Evolutionary conservation across 1,284 basidiomycete genomes (phyloP), one percentile per base, ranked within the genome.

Genomic region (Fomes fomentarius): DNA sequence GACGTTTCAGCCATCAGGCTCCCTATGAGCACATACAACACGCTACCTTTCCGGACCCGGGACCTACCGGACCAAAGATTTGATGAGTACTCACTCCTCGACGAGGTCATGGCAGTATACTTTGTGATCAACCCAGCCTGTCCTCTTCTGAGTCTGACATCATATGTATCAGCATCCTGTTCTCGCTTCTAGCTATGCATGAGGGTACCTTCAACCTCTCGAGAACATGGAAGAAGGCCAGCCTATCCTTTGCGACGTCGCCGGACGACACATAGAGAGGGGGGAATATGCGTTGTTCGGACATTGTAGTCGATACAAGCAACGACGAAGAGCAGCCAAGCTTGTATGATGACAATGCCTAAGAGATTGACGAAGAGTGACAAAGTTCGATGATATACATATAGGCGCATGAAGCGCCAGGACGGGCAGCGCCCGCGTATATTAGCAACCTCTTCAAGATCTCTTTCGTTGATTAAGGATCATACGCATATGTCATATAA

Each of bases 71-170:
- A 39, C 41, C 19, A 22, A 15, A 17, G 12, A 26, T 17, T 11
- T 14, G 8, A n/a, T 58, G 17, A 60, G 50, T 30, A 43, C 17
- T 25, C 2, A 40, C 26, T 33, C 4, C 19, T 21, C 12, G 19
- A 25, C 35, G 34, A 41, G 19, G 3, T 19, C 33, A 45, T 54
- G 25, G 43, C 46, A 40, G 61, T 79, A 67, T 66, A 92, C 93
- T 41, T 89, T 82, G 65, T 93, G 81, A 60, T 94, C 82, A 24
- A 94, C 82, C 94, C 95, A 97, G 57, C 94, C 95, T 0, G 94
- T 96, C n/a, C 94, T 80, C 71, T 95, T 96, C 69, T 96, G 93
- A 0, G 91, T 93, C 93, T 95, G n/a, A n/a, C n/a, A n/a, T n/a
- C n/a, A n/a, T n/a, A n/a, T n/a, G n/a, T n/a, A n/a, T n/a, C n/a